Conservation (phyloP, 257 asterid species). For the Craterostigma plantagineum region DNA sequence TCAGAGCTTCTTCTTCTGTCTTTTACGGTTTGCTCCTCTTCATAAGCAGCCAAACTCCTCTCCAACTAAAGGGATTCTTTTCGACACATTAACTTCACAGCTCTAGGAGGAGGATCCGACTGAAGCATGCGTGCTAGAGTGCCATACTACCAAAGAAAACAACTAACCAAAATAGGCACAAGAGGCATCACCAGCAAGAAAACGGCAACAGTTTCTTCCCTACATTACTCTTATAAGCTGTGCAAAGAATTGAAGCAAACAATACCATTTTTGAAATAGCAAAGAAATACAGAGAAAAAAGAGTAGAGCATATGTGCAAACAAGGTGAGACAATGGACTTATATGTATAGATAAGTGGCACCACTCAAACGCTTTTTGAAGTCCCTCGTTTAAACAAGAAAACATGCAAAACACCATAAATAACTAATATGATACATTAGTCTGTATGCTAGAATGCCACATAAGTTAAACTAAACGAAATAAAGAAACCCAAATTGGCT, state of each 20-base stretch:
- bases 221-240: background rate
- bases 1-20: conserved; percentile 83
- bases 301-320: too few relatives aligned
- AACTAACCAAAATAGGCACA: conserved; percentile 7
- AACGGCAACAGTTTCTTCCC: conserved; percentile 4
- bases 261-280: too few relatives aligned
- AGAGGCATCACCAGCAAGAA: conserved; percentile 6
- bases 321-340: too few relatives aligned
- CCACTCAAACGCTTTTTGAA: too few relatives aligned
- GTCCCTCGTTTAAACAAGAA: too few relatives aligned
- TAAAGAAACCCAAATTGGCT: too few relatives aligned
- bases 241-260: background rate
- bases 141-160: conserved; percentile 46
- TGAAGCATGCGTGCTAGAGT: conserved; percentile 95
- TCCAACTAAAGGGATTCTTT: conserved; percentile 87
- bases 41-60: conserved; percentile 99
- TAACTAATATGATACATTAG: too few relatives aligned
- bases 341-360: too few relatives aligned
- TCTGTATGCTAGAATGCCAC: too few relatives aligned
- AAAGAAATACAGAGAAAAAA: too few relatives aligned
- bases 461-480: too few relatives aligned
- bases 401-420: too few relatives aligned
- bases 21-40: conserved; percentile 77
- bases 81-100: conserved; percentile 90
- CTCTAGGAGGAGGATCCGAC: conserved; percentile 99